phyloP scores from a whole-genome alignment of 192 early-diverging fungal genomes.

The Gigaspora rosea region DNA sequence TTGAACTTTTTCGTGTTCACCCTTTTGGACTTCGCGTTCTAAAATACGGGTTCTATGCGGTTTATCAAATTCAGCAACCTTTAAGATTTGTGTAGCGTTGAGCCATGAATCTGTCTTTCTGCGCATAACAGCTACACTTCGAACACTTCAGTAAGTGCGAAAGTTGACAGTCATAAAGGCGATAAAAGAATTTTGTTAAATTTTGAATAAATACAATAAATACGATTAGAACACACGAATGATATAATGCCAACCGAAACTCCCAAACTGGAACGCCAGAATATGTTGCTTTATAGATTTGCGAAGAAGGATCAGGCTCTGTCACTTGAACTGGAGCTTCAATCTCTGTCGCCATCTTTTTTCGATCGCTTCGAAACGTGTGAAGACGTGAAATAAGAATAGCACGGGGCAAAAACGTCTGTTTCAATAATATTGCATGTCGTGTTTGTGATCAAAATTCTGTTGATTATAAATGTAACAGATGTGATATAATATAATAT shows the following conservation, averaged over 20 bases:
- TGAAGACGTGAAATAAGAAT: conserved; percentile 3
- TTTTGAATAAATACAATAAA: background rate
- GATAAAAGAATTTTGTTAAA: background rate
- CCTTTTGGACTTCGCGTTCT: conserved; percentile 86
- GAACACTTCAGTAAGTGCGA: background rate
- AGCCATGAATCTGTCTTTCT: conserved; percentile 78
- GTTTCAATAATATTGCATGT: background rate
- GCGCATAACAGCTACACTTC: conserved; percentile 68
- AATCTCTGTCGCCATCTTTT: conserved; percentile 2
- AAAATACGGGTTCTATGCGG: conserved; percentile 89
- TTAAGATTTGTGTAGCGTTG: conserved; percentile 98
- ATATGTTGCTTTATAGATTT: conserved; percentile 88
- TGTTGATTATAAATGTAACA: background rate
- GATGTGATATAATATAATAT: background rate
- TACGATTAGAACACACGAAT: conserved; percentile 46
- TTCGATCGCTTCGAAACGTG: background rate
- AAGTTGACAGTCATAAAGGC: background rate
- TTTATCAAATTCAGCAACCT: conserved; percentile 95
- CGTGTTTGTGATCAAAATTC: conserved; percentile 17
- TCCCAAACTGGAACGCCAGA: conserved; percentile 96
- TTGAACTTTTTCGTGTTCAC: conserved; percentile 93
- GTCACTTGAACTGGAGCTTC: background rate
- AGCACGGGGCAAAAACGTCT: background rate
- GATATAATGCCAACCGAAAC: conserved; percentile 82
- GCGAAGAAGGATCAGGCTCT: conserved; percentile 23